phyloP scores from a whole-genome alignment of 805 yeast species.

The Wickerhamiella shivajii region DNA sequence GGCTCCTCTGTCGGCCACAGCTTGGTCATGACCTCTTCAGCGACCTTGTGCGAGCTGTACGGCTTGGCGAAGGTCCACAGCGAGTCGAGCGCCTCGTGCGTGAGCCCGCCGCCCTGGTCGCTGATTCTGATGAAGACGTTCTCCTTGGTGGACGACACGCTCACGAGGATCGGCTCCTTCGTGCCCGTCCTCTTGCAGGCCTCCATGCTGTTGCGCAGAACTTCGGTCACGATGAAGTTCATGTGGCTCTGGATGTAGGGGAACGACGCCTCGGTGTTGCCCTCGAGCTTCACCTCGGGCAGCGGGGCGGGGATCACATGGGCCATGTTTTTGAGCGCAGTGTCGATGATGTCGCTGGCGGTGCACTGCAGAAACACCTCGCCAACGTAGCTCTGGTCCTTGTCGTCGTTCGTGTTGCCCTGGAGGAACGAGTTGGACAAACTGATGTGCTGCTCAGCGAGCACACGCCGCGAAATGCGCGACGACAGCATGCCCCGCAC shows the following conservation, averaged over 20 bases:
- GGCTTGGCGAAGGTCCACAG: slow-evolving; percentile 72
- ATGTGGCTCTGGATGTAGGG: slow-evolving; percentile 79
- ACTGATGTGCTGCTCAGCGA: slow-evolving; percentile 82
- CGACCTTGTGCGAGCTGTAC: slow-evolving; percentile 7
- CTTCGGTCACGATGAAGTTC: slow-evolving; percentile 76
- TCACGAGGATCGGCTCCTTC: slow-evolving; percentile 53
- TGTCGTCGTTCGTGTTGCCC: slow-evolving; percentile 32
- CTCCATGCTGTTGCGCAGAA: slow-evolving; percentile 70
- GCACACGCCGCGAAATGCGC: slow-evolving; percentile 76
- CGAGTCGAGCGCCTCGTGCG: slow-evolving; percentile 38
- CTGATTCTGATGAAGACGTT: slow-evolving; percentile 64
- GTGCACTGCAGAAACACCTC: slow-evolving; percentile 72
- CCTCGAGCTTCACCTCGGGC: slow-evolving; percentile 67
- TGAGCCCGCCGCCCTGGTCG: slow-evolving; percentile 83
- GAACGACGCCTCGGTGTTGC: slow-evolving; percentile 48
- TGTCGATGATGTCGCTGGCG: slow-evolving; percentile 49
- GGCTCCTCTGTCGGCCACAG: slow-evolving; percentile 16
- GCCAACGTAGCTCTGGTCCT: slow-evolving; percentile 32
- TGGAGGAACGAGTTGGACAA: slow-evolving; percentile 48
- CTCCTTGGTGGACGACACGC: slow-evolving; percentile 51
- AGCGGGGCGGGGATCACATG: slow-evolving; percentile 31
- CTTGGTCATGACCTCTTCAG: slow-evolving; percentile 13
- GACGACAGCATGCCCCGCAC: slow-evolving; percentile 69
- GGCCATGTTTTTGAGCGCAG: slow-evolving; percentile 34
- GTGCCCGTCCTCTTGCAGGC: slow-evolving; percentile 39